These are phyloP conservation scores for Seminavis robusta DNA, from an alignment of 108 stramenopile species.

Conservation along the genomic window DNA sequence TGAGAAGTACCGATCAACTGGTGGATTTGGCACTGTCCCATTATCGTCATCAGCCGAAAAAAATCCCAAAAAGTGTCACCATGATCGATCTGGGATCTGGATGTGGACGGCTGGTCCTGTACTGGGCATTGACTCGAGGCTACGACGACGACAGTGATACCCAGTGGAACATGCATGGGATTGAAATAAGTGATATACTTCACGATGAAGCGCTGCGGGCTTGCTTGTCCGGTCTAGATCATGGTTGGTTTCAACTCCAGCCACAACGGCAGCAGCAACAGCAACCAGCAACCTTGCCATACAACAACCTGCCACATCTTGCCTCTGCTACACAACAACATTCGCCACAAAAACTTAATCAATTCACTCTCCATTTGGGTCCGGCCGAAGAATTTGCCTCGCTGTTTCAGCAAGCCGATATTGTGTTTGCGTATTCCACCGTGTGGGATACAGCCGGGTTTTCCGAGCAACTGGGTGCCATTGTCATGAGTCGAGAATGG, in stretches of 20 bases:
- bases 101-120: slow-evolving; percentile 59
- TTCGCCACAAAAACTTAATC: too few relatives aligned
- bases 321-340: too few relatives aligned
- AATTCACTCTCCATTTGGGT: slow-evolving; percentile 23
- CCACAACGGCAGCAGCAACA: background rate
- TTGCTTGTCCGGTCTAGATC: too few relatives aligned
- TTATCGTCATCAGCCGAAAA: background rate
- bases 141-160: background rate
- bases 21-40: slow-evolving; percentile 44
- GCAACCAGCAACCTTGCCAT: slow-evolving; percentile 13
- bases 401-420: slow-evolving; percentile 40
- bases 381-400: slow-evolving; percentile 19
- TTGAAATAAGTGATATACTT: slow-evolving; percentile 57
- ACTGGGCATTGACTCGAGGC: slow-evolving; percentile 53
- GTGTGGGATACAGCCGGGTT: slow-evolving; percentile 49
- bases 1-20: slow-evolving; percentile 56
- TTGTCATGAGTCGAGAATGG: slow-evolving; percentile 68
- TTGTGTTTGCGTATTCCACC: slow-evolving; percentile 74
- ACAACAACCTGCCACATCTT: too few relatives aligned
- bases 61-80: slow-evolving; percentile 1
- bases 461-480: slow-evolving; percentile 43
- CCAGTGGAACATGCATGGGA: slow-evolving; percentile 60
- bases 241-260: too few relatives aligned
- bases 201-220: slow-evolving; percentile 47
- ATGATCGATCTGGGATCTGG: slow-evolving; percentile 78